Conservation (phyloP, 352 stramenopile species). For the Blastocystis sp. region DNA sequence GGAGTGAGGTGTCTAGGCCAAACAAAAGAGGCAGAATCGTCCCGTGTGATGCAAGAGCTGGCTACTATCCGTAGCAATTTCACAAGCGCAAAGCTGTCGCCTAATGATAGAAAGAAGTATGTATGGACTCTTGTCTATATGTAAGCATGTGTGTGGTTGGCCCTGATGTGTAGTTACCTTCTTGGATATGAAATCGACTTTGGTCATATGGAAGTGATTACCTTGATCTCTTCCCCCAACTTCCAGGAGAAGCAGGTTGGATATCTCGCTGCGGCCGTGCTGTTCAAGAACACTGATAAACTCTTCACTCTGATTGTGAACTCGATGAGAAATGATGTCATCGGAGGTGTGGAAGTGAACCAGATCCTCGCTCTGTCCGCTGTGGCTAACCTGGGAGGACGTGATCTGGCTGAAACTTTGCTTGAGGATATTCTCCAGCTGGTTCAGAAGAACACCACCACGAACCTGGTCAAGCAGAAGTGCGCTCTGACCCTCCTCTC, state of each 20-base stretch:
- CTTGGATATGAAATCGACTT: slow-evolving; percentile 98
- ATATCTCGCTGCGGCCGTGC: slow-evolving; percentile 88
- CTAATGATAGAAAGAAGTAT: slow-evolving; percentile 96
- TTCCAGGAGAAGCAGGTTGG: slow-evolving; percentile 81
- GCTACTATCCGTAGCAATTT: slow-evolving; percentile 95
- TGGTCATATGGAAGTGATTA: slow-evolving; percentile 92
- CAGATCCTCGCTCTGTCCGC: slow-evolving; percentile 89
- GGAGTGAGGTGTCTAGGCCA: slow-evolving; percentile 69
- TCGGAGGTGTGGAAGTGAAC: slow-evolving; percentile 74
- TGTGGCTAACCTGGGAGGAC: slow-evolving; percentile 88
- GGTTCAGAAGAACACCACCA: slow-evolving; percentile 81
- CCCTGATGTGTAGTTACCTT: slow-evolving; percentile 74
- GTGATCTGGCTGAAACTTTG: slow-evolving; percentile 86
- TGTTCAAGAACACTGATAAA: slow-evolving; percentile 81
- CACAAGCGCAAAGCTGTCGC: slow-evolving; percentile 79
- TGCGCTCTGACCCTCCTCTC: slow-evolving; percentile 85
- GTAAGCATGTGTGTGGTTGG: background rate
- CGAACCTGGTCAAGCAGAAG: slow-evolving; percentile 91
- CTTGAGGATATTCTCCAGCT: slow-evolving; percentile 84
- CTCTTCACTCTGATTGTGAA: slow-evolving; percentile 86
- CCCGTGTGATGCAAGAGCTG: slow-evolving; percentile 91
- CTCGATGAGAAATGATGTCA: slow-evolving; percentile 91
- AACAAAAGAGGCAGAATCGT: slow-evolving; percentile 84
- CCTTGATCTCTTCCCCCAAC: slow-evolving; percentile 84
- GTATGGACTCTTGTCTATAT: slow-evolving; percentile 99